phyloP scores from a whole-genome alignment of 768 basidiomycete genomes.

The Rhodosporidiobolus sp. region DNA sequence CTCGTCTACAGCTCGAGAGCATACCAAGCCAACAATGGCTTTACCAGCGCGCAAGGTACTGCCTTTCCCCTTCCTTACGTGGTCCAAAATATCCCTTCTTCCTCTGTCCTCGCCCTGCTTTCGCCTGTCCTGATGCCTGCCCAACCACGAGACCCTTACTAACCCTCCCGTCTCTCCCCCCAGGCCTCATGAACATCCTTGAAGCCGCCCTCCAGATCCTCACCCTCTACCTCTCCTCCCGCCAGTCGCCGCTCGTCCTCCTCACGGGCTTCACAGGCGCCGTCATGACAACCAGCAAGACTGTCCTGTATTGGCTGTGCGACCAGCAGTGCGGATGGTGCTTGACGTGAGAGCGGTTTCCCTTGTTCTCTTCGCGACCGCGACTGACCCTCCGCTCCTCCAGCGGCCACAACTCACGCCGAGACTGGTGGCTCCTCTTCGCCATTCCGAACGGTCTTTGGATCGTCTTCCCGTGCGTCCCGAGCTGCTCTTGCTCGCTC shows the following conservation, averaged over 20 bases:
- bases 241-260: conserved; percentile 41
- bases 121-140: not conserved
- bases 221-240: conserved; percentile 2
- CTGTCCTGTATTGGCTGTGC: conserved; percentile 35
- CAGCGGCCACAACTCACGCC: conserved; percentile 27
- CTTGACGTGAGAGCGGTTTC: not conserved
- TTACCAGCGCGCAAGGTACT: conserved; percentile 46
- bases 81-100: no score
- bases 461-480: conserved; percentile 46
- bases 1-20: conserved; percentile 44
- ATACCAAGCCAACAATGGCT: conserved; percentile 43
- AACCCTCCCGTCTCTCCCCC: not conserved
- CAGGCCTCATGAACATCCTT: conserved; percentile 48
- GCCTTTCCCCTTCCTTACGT: no score
- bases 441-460: conserved; percentile 41
- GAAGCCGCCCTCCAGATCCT: conserved; percentile 45
- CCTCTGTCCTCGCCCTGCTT: not conserved
- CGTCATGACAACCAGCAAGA: conserved; percentile 47
- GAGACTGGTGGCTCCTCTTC: conserved; percentile 23
- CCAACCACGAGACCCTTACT: not conserved
- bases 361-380: not conserved
- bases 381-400: not conserved
- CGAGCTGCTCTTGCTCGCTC: not conserved
- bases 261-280: conserved; percentile 47
- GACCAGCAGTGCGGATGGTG: conserved; percentile 19